These are phyloP conservation scores for Clarireedia sp. DNA, from an alignment of 2,329 filamentous ascomycete genomes.

Conservation along the genomic window DNA sequence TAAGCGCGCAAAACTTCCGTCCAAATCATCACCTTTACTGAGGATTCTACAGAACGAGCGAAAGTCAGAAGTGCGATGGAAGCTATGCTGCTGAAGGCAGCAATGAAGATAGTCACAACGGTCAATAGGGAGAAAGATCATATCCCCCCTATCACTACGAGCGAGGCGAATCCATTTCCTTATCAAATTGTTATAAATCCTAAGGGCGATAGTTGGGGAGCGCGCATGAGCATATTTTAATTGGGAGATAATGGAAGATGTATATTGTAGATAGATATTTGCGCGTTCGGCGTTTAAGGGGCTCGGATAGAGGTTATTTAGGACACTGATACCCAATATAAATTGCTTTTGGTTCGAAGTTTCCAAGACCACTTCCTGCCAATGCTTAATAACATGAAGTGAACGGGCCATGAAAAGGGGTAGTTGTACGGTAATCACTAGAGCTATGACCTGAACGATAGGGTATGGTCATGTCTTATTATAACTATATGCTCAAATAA, in stretches of 20 bases:
- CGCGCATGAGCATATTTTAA: constrained; percentile 59
- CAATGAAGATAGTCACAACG: constrained; percentile 81
- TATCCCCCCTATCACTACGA: constrained; percentile 92
- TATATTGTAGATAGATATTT: constrained; percentile 11
- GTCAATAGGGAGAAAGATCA: constrained; percentile 89
- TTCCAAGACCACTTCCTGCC: not conserved
- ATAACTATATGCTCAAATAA: no score
- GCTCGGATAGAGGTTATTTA: constrained; percentile 18
- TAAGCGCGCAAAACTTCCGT: constrained; percentile 36
- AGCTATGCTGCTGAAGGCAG: constrained; percentile 76
- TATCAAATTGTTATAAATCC: constrained; percentile 89
- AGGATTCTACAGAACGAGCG: constrained; percentile 54
- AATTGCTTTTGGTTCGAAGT: constrained; percentile 14
- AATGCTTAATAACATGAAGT: not conserved
- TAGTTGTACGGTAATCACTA: no score
- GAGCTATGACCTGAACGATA: no score
- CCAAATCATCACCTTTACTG: not conserved
- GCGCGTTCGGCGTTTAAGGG: constrained; percentile 5
- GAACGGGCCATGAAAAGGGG: not conserved
- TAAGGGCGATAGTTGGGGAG: constrained; percentile 70
- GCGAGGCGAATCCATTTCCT: constrained; percentile 85
- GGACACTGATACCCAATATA: constrained; percentile 25
- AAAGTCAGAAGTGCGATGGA: constrained; percentile 90
- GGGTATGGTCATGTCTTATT: no score
- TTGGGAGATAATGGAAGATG: not conserved